A percentile compares a stretch with the other conserved stretches of the same genome.
Evolutionary conservation across 2,329 filamentous ascomycete species (phyloP).

Genomic region (Neobulgaria alba): DNA sequence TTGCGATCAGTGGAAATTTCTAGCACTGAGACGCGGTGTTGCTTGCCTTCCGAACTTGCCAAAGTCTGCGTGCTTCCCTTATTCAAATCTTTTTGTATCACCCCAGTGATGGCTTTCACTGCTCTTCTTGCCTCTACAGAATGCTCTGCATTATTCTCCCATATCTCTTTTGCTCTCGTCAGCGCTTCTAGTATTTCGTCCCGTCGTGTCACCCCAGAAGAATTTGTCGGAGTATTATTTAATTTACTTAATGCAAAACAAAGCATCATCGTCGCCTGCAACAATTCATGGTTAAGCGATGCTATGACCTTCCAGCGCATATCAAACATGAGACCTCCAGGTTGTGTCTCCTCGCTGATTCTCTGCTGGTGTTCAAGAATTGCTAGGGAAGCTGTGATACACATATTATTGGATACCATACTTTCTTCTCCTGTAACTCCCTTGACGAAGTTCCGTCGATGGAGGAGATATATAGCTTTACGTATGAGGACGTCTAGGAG

Average conservation of each 20-base stretch:
- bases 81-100: no score
- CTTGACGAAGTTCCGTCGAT: slow-evolving; percentile 36
- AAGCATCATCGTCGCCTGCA: slow-evolving; percentile 52
- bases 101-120: no score
- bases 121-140: no score
- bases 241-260: slow-evolving; percentile 34
- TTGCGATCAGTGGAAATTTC: no score
- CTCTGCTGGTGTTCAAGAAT: slow-evolving; percentile 40
- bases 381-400: slow-evolving; percentile 39
- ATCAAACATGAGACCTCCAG: slow-evolving; percentile 43
- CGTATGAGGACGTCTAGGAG: slow-evolving; percentile 37
- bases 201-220: slow-evolving; percentile 4
- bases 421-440: slow-evolving; percentile 29
- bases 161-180: slow-evolving; percentile 16
- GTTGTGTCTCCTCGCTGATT: slow-evolving; percentile 41
- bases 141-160: no score
- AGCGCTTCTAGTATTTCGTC: slow-evolving; percentile 15
- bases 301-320: slow-evolving; percentile 50
- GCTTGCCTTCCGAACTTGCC: no score
- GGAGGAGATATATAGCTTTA: slow-evolving; percentile 46
- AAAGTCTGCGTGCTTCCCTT: no score
- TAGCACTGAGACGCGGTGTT: no score
- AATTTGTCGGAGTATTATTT: slow-evolving; percentile 1
- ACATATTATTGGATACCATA: slow-evolving; percentile 43
- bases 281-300: slow-evolving; percentile 50